Conservation (phyloP, 1,284 basidiomycete genomes). For the Moesziomyces sp. region DNA sequence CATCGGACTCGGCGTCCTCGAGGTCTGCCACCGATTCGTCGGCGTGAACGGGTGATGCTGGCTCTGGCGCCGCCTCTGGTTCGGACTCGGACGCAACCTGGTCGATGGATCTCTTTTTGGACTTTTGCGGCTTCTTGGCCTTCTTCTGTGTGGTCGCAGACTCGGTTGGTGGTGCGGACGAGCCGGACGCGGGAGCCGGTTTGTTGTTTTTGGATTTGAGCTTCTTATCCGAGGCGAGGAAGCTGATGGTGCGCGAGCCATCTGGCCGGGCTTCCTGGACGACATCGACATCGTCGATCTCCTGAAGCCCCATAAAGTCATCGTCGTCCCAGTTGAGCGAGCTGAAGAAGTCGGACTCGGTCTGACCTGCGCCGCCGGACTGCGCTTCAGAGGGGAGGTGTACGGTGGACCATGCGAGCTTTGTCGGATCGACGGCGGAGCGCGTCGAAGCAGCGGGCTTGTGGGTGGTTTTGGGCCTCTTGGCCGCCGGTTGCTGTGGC, state of each 20-base stretch:
- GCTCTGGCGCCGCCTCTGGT: conserved; percentile 11
- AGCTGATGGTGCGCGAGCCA: conserved; percentile 47
- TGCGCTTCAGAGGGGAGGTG: conserved; percentile 46
- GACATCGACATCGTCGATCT: conserved; percentile 62
- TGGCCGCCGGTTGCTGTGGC: background rate
- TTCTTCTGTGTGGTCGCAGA: conserved; percentile 1
- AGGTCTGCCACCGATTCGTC: background rate
- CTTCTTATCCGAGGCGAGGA: conserved; percentile 42
- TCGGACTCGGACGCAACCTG: conserved; percentile 19
- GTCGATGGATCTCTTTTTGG: conserved; percentile 26
- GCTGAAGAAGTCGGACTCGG: conserved; percentile 50
- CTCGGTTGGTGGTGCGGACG: background rate
- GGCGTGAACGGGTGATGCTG: no score
- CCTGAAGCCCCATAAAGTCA: conserved; percentile 65
- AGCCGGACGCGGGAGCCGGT: conserved; percentile 13
- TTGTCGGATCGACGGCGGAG: conserved; percentile 29
- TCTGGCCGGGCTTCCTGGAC: conserved; percentile 46
- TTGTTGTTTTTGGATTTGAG: conserved; percentile 33
- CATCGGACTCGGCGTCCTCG: conserved; percentile 45
- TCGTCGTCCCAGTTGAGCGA: conserved; percentile 48
- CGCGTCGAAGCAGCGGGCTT: conserved; percentile 12
- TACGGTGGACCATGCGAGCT: conserved; percentile 50
- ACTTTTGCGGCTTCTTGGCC: conserved; percentile 11
- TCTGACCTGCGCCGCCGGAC: conserved; percentile 43
- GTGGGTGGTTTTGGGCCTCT: conserved; percentile 7